A percentile compares a stretch with the other conserved stretches of the same genome.
Evolutionary conservation across 768 basidiomycete genomes (phyloP).

Genomic region (Amanita fuliginea): DNA sequence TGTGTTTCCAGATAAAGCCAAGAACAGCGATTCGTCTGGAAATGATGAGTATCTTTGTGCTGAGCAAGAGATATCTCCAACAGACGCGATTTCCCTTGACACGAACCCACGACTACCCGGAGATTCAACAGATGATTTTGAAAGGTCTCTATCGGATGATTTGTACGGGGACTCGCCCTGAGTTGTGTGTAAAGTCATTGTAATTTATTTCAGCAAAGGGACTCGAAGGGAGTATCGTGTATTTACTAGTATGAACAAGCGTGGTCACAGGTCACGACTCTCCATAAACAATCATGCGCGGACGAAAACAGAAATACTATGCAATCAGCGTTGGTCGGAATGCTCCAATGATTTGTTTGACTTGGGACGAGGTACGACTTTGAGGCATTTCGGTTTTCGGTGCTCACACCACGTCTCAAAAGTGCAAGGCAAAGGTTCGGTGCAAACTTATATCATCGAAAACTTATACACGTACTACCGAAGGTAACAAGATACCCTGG

Average conservation of each 20-base stretch:
- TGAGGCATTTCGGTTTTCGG: not conserved
- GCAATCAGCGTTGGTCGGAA: constrained; percentile 49
- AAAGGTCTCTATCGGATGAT: not conserved
- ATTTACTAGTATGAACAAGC: not conserved
- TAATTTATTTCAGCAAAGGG: not conserved
- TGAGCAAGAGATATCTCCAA: not conserved
- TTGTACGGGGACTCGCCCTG: not conserved
- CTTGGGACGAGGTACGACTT: constrained; percentile 45
- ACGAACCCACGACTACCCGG: not conserved
- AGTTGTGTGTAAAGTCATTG: not conserved
- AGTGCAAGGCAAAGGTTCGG: constrained; percentile 37
- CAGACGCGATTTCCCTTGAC: not conserved
- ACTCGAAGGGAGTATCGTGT: not conserved
- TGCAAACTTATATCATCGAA: not conserved
- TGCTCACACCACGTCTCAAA: constrained; percentile 13
- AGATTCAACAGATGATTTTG: not conserved
- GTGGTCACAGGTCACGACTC: too few species aligned
- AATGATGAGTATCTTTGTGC: not conserved
- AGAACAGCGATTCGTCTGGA: not conserved
- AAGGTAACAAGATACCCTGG: constrained; percentile 45
- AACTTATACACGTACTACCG: not conserved
- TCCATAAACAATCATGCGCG: not conserved
- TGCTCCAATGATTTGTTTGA: constrained; percentile 44
- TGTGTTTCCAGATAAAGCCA: constrained; percentile 25
- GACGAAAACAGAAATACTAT: constrained; percentile 37